Base-by-base conservation (phyloP, 2,329 filamentous ascomycete species). In the Aspergillus pseudoterreus region DNA sequence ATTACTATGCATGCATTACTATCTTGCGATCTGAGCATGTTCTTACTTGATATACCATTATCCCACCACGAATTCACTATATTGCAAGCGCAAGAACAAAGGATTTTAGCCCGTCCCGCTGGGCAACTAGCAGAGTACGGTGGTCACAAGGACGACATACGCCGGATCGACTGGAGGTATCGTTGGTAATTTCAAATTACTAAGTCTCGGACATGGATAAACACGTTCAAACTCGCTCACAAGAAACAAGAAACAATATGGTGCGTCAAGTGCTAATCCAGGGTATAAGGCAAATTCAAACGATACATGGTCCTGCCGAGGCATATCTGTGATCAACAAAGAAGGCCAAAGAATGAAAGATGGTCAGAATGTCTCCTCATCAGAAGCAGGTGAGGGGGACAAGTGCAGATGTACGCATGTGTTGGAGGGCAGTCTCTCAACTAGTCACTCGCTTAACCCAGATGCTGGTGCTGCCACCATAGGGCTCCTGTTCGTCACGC, bases 361-460 rank as follows among this genome's bases (percentile, higher is more conserved):
- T 14, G 14, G 22, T 27, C 36, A 2, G 22, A 43, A 43, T 6
- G 17, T 36, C 14, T 39, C n/a, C 17, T 12, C 9, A 30, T 30
- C 15, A 32, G 43, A 30, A 11, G 6, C 54, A 51, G 47, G 47
- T 52, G 53, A 8, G 46, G 15, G 6, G 53, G 15, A 50, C 17
- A 32, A 47, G 36, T 45, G 38, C 36, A 35, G 49, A 38, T 22
- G 21, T 22, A 4, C 21, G 21, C 21, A 22, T 22, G 21, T 22
- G 21, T 6, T 22, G 43, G 19, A 46, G 43, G 45, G 32, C 33
- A 51, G 47, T n/a, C 30, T 54, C 21, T 80, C 68, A 86, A 55
- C 78, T 82, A 17, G 88, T 91, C 54, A 91, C 85, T 57, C 90
- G 79, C 63, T 86, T 81, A 45, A 95, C 87, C 90, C 90, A 95